Conservation (phyloP, 116 monocot genomes). For the Papilionanthe hybrid region DNA sequence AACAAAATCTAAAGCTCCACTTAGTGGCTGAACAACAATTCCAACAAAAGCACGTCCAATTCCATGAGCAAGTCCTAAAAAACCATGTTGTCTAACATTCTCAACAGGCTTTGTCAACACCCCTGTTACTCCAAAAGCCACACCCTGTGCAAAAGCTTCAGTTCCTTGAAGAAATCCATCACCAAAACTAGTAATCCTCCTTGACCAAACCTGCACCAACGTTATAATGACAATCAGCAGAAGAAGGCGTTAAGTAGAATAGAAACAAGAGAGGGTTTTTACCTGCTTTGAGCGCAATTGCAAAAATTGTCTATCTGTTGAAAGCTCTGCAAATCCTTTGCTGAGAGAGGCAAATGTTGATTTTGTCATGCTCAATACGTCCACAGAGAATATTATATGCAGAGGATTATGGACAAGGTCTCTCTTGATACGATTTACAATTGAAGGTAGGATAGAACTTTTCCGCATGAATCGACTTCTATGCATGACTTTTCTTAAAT, state of each 20-base stretch:
- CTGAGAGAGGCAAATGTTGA: constrained; percentile 92
- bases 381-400: constrained; percentile 91
- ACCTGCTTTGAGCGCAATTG: constrained; percentile 94
- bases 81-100: constrained; percentile 79
- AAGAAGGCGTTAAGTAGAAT: neutral
- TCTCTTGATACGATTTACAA: constrained; percentile 77
- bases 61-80: constrained; percentile 82
- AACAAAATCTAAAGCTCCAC: constrained; percentile 90
- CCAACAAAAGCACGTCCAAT: constrained; percentile 84
- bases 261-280: neutral
- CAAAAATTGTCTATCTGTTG: constrained; percentile 92
- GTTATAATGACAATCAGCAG: neutral
- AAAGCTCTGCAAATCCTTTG: constrained; percentile 99
- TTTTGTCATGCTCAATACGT: constrained; percentile 95
- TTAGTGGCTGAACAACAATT: constrained; percentile 92
- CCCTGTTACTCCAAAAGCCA: constrained; percentile 97
- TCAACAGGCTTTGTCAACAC: constrained; percentile 87
- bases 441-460: constrained; percentile 80
- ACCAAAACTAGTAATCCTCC: constrained; percentile 92
- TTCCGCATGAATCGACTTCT: constrained; percentile 66
- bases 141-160: constrained; percentile 96
- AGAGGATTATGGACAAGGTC: constrained; percentile 98
- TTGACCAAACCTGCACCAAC: constrained; percentile 71
- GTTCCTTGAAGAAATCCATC: constrained; percentile 98
- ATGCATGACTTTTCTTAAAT: constrained; percentile 88